Evolutionary conservation across 257 asterid species (phyloP).

Genomic region (Parsonsia alboflavescens): DNA sequence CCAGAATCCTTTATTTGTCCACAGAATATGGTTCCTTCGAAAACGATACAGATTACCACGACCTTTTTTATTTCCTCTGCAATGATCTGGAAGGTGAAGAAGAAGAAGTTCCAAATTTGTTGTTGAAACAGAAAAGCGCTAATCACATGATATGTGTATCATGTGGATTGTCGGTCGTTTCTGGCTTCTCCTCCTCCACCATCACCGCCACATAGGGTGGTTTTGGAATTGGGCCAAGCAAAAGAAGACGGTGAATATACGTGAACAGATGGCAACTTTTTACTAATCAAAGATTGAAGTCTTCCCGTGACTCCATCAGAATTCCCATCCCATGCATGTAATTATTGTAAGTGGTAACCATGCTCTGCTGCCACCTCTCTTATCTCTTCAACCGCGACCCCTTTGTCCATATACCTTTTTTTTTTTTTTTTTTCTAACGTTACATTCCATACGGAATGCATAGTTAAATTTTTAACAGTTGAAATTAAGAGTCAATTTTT

Average conservation of each 20-base stretch:
- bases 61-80: no score
- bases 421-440: no score
- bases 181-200: not conserved
- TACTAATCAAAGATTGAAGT: not conserved
- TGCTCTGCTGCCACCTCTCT: slow-evolving; percentile 13
- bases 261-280: slow-evolving; percentile 13
- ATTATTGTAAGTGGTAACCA: slow-evolving; percentile 7
- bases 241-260: slow-evolving; percentile 18
- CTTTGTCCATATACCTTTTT: not conserved
- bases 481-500: no score
- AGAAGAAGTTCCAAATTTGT: not conserved
- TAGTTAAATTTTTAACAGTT: no score
- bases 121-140: not conserved
- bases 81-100: not conserved
- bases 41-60: no score
- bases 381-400: slow-evolving; percentile 7
- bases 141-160: not conserved
- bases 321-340: slow-evolving; percentile 13
- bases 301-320: slow-evolving; percentile 9
- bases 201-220: not conserved
- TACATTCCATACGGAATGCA: no score
- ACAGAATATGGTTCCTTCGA: no score
- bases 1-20: no score
- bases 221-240: slow-evolving; percentile 15
- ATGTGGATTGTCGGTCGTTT: slow-evolving; percentile 5